Conservation (phyloP, 768 basidiomycete species). For the Termitomyces sp. region DNA sequence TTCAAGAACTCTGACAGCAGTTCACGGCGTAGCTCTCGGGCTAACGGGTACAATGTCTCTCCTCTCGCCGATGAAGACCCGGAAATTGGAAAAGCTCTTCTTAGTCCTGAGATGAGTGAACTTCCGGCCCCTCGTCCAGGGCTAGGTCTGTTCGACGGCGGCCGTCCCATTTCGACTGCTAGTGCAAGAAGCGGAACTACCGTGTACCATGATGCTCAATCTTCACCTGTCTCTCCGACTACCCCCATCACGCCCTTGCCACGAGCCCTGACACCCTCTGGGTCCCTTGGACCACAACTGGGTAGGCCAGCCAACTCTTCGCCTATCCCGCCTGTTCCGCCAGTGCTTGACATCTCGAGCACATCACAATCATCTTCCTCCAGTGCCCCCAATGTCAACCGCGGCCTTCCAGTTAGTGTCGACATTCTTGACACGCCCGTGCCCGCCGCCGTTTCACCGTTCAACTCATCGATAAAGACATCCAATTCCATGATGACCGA, state of each 20-base stretch:
- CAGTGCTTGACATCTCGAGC: conserved; percentile 1
- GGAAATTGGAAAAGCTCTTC: conserved; percentile 37
- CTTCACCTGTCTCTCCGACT: conserved; percentile 33
- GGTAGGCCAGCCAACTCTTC: conserved; percentile 3
- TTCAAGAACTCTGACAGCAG: conserved; percentile 34
- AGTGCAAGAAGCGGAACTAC: conserved; percentile 53
- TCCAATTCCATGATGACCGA: conserved; percentile 20
- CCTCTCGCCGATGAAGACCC: conserved; percentile 35
- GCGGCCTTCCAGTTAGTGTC: conserved; percentile 15
- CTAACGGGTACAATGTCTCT: conserved; percentile 12
- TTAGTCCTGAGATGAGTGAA: conserved; percentile 21
- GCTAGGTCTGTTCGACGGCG: conserved; percentile 33
- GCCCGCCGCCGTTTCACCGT: conserved; percentile 50
- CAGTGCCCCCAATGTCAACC: conserved; percentile 4
- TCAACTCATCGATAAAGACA: conserved; percentile 25
- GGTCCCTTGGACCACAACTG: conserved; percentile 3
- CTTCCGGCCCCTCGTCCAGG: conserved; percentile 23
- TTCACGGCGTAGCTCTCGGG: conserved; percentile 16
- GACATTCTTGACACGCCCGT: conserved; percentile 55
- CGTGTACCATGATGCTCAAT: conserved; percentile 57
- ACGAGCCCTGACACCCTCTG: conserved; percentile 41
- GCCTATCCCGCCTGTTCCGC: conserved; percentile 4
- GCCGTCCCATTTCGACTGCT: conserved; percentile 51
- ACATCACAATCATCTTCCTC: conserved; percentile 5
- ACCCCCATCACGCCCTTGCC: conserved; percentile 32